Base-by-base conservation (phyloP, 495 filamentous ascomycete species). In the Cladorrhinum samala region DNA sequence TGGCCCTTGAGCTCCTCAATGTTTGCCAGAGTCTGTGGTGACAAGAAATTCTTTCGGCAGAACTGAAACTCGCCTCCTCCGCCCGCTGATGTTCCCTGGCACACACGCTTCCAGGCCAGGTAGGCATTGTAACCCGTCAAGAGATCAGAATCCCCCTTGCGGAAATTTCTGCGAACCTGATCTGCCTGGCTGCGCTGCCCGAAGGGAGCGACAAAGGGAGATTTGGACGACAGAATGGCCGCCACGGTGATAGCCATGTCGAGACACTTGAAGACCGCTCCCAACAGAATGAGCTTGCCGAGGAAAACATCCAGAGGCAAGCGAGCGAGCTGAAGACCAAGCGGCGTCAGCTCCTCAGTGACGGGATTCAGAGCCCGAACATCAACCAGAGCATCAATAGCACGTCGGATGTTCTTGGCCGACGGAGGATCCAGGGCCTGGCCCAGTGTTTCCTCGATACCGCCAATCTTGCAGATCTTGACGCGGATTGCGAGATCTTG, bases 1-100 rank as follows among this genome's bases (percentile, higher is more conserved):
- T 98, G 93, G 18, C 86, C 86, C 62, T 96, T 97, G 39, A 96
- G 72, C 57, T 98, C 93, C 61, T 98, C 93, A 56, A 98, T 96
- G 48, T 88, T 91, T 14, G 81, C 77, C 0, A 98, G 76, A 0
- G 87, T 91, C 63, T 94, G 91, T 3, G 80, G 72, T 16, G 82
- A 90, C 47, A 98, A 80, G 62, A 87, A 96, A 67, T 93, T 95
- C 72, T 90, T 95, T 25, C 85, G 81, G 68, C 93, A 97, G 69
- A 93, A 98, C 47, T 88, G 78, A 50, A 80, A 85, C 59, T 95
- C 91, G 52, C 85, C 84, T 1, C 77, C 75, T 4, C 79, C 80
- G 1, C 73, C 71, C 5, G 27, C 27, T 1, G 80, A 85, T 38
- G 71, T 78, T 0, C 70, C 59, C 61, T 80, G 72, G 65, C 88